Base-by-base conservation (phyloP, 2,329 filamentous ascomycete genomes). In the Alternaria dauci region DNA sequence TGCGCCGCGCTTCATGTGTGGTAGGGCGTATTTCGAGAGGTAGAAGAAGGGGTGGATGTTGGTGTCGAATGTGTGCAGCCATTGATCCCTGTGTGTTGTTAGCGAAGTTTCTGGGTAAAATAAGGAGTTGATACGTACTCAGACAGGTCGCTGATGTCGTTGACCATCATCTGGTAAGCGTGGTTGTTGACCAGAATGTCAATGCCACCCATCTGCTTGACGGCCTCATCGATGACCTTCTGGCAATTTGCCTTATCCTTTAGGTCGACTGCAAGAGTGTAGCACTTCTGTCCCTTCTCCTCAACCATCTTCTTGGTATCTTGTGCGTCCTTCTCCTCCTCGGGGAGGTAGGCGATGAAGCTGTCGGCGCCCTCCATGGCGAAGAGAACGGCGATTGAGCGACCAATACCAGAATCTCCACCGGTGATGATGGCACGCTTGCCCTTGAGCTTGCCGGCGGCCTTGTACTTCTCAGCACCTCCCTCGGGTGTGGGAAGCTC, bases 1-100 rank as follows among this genome's bases (percentile, higher is more conserved):
- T 57, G 87, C 85, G 36, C 92, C 92, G n/a, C 78, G 77, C 72
- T 87, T 86, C 88, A 95, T 91, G 78, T 94, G 89, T 0, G 88
- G 88, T 11, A 95, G 83, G 12, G 85, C 80, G 73, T 94, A 92
- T 77, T 95, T 95, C 61, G 91, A 85, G 36, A 94, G 83, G 81
- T 89, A 94, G 83, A 93, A 95, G 81, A 88, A 90, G 4, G 90
- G 86, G 78, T 94, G 90, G 71, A 95, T 93, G 80, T 95, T 96
- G 48, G 88, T 91, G 78, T 92, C 84, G 80, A 96, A 94, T 0
- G 91, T 94, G 60, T 88, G 83, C 52, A 89, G 71, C 91, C 91
- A 95, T 80, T 95, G 91, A 5, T 92, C 90, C 72, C 87, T 89
- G 32, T 4, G 11, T 7, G 5, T 5, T 11, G 58, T 77, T 50